Base-by-base conservation (phyloP, 2,329 filamentous ascomycete species). In the Trichoderma sp. region DNA sequence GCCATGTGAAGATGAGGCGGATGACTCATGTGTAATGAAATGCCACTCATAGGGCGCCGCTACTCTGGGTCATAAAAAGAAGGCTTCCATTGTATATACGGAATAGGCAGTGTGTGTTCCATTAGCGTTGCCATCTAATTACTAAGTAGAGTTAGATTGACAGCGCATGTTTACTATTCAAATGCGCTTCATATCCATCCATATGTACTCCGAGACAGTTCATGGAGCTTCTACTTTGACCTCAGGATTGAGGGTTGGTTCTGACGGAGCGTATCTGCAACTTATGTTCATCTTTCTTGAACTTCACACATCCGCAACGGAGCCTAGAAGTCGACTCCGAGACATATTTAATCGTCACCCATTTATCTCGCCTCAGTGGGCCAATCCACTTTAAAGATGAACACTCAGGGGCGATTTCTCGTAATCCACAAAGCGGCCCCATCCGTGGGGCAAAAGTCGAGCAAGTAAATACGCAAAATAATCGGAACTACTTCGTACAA, bases 21-120 rank as follows among this genome's bases (percentile, higher is more conserved):
- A 62, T 70, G 67, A 61, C 67, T 70, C 57, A 70, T 70, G 51
- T 58, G 14, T 11, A 66, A 26, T 30, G 32, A 56, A 6, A 34
- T 62, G 65, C 67, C 67, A 62, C 7, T 24, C 8, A 32, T 21
- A 71, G 61, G 53, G 69, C 69, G 71, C 64, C 64, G 51, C 24
- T 12, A n/a, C 67, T 36, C 67, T 6, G 15, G 11, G 15, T 60
- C 28, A 15, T 34, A 21, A n/a, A 14, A 53, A n/a, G 30, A 34
- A 24, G 21, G 43, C 47, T 56, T 51, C 32, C 26, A 21, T 32
- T 32, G 15, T 32, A 32, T 24, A 32, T 15, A 24, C n/a, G 3
- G n/a, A 11, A 60, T 36, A 61, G n/a, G n/a, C 43, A 51, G 43
- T 21, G 43, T 47, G 15, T 32, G 30, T 15, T 24, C 26, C 3